Percentiles rank a stretch among this genome's conserved stretches.
These are phyloP conservation scores for Fusarium protoensiforme DNA, from an alignment of 2,329 filamentous ascomycete species.

Conservation along the genomic window DNA sequence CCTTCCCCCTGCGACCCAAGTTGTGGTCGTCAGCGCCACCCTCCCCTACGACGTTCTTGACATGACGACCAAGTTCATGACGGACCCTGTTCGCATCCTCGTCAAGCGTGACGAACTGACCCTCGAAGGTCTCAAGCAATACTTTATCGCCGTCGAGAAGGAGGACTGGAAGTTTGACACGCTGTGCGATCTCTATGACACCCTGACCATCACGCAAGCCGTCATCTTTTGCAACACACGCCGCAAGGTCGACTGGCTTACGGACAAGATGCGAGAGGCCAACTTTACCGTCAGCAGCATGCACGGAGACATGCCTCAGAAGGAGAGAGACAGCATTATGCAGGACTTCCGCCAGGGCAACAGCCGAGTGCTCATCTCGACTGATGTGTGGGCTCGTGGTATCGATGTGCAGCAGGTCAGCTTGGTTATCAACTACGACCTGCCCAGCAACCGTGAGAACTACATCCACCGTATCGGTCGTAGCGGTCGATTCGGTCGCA, in stretches of 20 bases:
- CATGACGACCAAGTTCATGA: slow-evolving; percentile 99
- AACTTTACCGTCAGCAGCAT: slow-evolving; percentile 99
- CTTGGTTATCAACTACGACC: slow-evolving; percentile 98
- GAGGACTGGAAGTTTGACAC: slow-evolving; percentile 99
- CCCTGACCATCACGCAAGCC: slow-evolving; percentile 96
- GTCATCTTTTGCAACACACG: slow-evolving; percentile 99
- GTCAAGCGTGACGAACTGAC: slow-evolving; percentile 99
- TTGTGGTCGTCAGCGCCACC: slow-evolving; percentile 97
- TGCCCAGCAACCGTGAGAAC: slow-evolving; percentile 98
- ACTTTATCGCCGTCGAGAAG: slow-evolving; percentile 99
- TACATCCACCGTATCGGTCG: slow-evolving; percentile 99
- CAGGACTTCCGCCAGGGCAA: slow-evolving; percentile 98
- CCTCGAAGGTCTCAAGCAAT: slow-evolving; percentile 96
- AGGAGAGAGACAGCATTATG: slow-evolving; percentile 99
- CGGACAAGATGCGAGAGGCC: slow-evolving; percentile 98
- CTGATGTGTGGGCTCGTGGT: slow-evolving; percentile 96
- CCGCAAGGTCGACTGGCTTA: slow-evolving; percentile 99
- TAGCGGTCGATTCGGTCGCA: slow-evolving; percentile 94
- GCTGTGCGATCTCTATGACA: slow-evolving; percentile 98
- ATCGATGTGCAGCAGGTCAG: slow-evolving; percentile 99
- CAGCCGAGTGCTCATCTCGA: slow-evolving; percentile 95
- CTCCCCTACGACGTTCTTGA: slow-evolving; percentile 97
- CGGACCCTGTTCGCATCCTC: slow-evolving; percentile 92
- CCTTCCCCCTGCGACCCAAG: slow-evolving; percentile 94
- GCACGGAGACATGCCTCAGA: slow-evolving; percentile 99